These are phyloP conservation scores for Wickerhamomyces sp. DNA, from an alignment of 1,139 yeast genomes.

Conservation along the genomic window DNA sequence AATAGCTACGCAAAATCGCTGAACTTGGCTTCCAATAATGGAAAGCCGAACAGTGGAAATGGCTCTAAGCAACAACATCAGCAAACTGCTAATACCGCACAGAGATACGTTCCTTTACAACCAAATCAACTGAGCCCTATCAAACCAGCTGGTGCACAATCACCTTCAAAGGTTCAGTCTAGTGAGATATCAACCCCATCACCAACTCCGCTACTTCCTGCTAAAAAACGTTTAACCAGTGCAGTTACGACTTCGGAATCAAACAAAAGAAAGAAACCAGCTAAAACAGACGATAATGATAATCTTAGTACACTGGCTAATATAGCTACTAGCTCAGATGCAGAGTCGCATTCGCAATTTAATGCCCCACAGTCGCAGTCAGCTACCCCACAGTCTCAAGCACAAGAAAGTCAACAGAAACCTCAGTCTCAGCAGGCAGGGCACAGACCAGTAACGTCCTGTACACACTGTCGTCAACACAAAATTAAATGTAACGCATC, in stretches of 20 bases:
- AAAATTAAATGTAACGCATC: constrained; percentile 91
- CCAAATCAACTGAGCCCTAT: constrained; percentile 5
- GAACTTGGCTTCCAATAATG: constrained; percentile 6
- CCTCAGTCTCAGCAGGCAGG: constrained; percentile 32
- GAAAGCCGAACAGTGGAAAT: neutral
- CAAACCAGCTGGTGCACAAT: too few relatives aligned
- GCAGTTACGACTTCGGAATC: constrained; percentile 1
- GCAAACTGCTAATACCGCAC: constrained; percentile 3
- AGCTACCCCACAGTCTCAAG: neutral
- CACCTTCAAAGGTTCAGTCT: too few relatives aligned
- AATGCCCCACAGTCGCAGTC: neutral
- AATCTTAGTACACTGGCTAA: constrained; percentile 19
- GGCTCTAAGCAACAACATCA: constrained; percentile 1
- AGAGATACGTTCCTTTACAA: constrained; percentile 9
- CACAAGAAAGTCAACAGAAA: constrained; percentile 3
- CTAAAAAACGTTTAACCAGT: neutral
- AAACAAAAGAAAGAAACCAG: constrained; percentile 8
- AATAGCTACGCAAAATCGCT: constrained; percentile 20
- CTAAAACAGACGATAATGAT: constrained; percentile 8
- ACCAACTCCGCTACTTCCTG: constrained; percentile 12
- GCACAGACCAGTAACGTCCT: constrained; percentile 85
- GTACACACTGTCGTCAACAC: constrained; percentile 93
- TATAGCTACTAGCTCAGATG: constrained; percentile 8
- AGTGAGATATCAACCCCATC: neutral
- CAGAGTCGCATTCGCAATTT: neutral